Percentiles rank a stretch among this genome's conserved stretches.
These are phyloP conservation scores for Sphaerulina populicola DNA, from an alignment of 2,329 filamentous ascomycete species.

Conservation along the genomic window DNA sequence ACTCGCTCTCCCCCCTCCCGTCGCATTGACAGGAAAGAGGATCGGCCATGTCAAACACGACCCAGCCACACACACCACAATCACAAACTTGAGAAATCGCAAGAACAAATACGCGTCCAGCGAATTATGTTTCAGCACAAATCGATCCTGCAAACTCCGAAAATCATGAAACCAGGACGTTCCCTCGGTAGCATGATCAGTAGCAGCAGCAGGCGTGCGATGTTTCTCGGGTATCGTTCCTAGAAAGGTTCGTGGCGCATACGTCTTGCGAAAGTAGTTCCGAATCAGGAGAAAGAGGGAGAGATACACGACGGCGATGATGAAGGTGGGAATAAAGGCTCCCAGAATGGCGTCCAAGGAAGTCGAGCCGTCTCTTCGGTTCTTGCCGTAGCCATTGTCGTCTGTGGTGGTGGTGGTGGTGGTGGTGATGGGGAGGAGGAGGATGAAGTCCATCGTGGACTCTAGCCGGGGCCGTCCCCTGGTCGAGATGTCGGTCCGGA, in stretches of 20 bases:
- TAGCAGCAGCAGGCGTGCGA: slow-evolving; percentile 25
- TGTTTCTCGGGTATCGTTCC: slow-evolving; percentile 30
- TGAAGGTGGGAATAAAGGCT: slow-evolving; percentile 30
- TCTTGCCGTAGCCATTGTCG: slow-evolving; percentile 20
- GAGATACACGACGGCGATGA: slow-evolving; percentile 27
- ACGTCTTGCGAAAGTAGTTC: slow-evolving; percentile 28
- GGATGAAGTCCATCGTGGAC: slow-evolving; percentile 10
- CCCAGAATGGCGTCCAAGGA: slow-evolving; percentile 29
- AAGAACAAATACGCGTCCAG: slow-evolving; percentile 44
- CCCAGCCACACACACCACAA: slow-evolving; percentile 38
- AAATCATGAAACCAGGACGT: slow-evolving; percentile 44
- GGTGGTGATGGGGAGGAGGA: background rate
- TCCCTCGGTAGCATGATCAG: slow-evolving; percentile 15
- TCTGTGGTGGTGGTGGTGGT: background rate
- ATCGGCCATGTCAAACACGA: slow-evolving; percentile 41
- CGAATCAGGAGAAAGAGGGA: slow-evolving; percentile 26
- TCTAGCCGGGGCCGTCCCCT: background rate
- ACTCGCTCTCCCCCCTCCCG: slow-evolving; percentile 28
- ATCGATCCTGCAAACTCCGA: slow-evolving; percentile 37
- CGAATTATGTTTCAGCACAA: slow-evolving; percentile 42
- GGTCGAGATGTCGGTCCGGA: no score
- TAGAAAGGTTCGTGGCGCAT: slow-evolving; percentile 31
- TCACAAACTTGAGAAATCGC: slow-evolving; percentile 40
- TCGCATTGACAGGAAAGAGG: slow-evolving; percentile 42
- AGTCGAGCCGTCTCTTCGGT: slow-evolving; percentile 24